Conservation (phyloP, 169 alveolate genomes). For the Perkinsus chesapeaki region DNA sequence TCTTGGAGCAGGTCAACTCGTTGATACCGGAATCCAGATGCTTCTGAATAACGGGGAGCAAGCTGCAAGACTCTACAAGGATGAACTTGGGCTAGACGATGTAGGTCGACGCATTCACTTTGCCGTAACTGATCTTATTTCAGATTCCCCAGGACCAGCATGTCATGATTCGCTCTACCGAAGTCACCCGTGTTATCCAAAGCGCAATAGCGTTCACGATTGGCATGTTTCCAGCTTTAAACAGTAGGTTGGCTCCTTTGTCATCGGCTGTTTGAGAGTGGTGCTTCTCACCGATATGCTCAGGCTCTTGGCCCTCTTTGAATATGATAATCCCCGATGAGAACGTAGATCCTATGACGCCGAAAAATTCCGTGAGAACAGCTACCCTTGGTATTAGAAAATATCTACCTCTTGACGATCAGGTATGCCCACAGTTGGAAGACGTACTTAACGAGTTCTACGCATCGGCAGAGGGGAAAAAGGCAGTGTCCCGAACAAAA, state of each 20-base stretch:
- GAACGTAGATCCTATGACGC: background rate
- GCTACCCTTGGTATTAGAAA: background rate
- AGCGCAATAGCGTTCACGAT: background rate
- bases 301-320: too few species aligned
- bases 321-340: background rate
- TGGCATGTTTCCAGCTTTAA: background rate
- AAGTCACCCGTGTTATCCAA: background rate
- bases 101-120: background rate
- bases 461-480: background rate
- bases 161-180: background rate
- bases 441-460: background rate
- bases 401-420: background rate
- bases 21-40: background rate
- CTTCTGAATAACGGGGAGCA: background rate
- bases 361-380: background rate
- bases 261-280: too few species aligned
- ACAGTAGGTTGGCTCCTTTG: too few species aligned
- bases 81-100: background rate
- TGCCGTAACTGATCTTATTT: background rate
- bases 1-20: background rate
- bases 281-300: too few species aligned
- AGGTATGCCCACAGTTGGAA: background rate
- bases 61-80: background rate
- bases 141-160: background rate
- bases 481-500: background rate